Evolutionary conservation across 768 basidiomycete genomes (phyloP), one percentile per base, ranked within the genome.

Genomic region (Candolleomyces aberdarensis): DNA sequence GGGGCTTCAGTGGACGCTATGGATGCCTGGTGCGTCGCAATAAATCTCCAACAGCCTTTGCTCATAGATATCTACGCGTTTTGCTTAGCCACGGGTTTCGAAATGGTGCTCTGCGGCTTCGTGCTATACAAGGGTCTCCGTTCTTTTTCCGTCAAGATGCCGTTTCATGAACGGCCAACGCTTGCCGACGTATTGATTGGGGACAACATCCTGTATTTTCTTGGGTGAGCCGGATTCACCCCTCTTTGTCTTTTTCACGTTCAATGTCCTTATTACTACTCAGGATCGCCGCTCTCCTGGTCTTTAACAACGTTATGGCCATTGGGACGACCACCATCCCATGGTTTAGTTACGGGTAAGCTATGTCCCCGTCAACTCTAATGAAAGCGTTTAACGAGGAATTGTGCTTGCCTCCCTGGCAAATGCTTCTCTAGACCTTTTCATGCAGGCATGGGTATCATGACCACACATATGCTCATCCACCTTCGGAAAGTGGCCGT

Each of bases 1-100:
- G 39, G 75, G 78, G 8, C 74, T 75, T 17, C 75, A 79, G 63
- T 80, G 78, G 78, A 75, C 74, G 2, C 72, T 73, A 60, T 81
- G 79, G 80, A 71, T 81, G 13, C 77, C 80, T 10, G 77, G 78
- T 77, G 62, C 20, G 71, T 61, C 20, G 15, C 41, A 19, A 5
- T 43, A 20, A 36, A 17, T 58, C 31, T 54, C 43, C 19, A 15
- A 52, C 4, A 22, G n/a, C n/a, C 15, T 6, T 20, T 20, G 5
- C 22, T 51, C 39, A 14, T 20, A 53, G n/a, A n/a, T n/a, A n/a
- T n/a, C 51, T 19, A 58, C 8, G 51, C 44, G 26, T 17, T 15
- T 48, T 39, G 48, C 29, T 36, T 58, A 80, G 78, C 78, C 3
- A 77, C 75, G 9, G 63, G 67, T 0, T 82, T 72, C 52, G 81